Evolutionary conservation across 169 alveolate species (phyloP), one percentile per base, ranked within the genome.

Genomic region (Theileria parva): DNA sequence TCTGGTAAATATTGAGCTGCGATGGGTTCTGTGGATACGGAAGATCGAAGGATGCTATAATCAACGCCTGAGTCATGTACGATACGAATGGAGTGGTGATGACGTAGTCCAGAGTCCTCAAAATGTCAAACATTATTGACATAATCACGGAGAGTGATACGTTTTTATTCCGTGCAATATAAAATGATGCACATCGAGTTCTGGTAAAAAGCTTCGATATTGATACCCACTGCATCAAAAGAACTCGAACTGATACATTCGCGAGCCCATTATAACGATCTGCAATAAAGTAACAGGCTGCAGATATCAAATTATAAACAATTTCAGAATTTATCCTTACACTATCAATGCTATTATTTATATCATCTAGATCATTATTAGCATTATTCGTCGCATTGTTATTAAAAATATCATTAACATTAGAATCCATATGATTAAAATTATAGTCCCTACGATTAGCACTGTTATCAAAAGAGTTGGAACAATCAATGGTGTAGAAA

Each of bases 271-370:
- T 65, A 76, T 83, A 83, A 55, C 86, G 55, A 65, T 83, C 89
- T 19, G 89, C 89, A 34, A 83, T 77, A 30, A 75, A 83, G 76
- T 61, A 83, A 44, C 89, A 83, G 11, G 86, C 89, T n/a, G 81
- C 79, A 3, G 86, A 80, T 21, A 83, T 28, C 12, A 83, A 55
- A 61, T 83, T 83, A 75, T 76, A 77, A 2, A 83, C 65, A 19
- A 83, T 21, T 6, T 69, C 86, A 7, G 48, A 15, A 27, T 75
- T 68, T 27, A 77, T 28, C 12, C 64, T 55, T 55, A n/a, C 64
- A 17, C 12, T 55, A 6, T 55, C 64, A 17, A 55, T 21, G 12
- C 27, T 21, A 21, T 55, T 21, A 8, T 17, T 21, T 21, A 5
- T 21, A 21, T 55, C 64, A 55, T 55, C 64, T 5, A 55, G 23